Conservation (phyloP, 2,329 filamentous ascomycete genomes). For the Anthostomella pinea region DNA sequence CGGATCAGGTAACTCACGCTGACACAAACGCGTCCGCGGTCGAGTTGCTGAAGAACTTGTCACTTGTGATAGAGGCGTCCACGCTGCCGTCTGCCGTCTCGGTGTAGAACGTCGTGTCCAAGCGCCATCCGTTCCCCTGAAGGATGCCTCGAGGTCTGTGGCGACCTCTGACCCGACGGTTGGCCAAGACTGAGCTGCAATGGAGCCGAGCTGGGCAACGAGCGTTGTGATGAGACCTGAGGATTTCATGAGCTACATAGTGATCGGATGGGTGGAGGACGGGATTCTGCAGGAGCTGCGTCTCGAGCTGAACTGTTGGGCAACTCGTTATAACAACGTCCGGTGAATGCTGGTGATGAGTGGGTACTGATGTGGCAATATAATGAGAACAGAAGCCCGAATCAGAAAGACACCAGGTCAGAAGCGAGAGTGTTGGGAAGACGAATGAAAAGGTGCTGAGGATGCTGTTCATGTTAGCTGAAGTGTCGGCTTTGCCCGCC, state of each 20-base stretch:
- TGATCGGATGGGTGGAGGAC: slow-evolving; percentile 1
- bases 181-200: slow-evolving; percentile 18
- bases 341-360: no score
- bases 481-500: neutral
- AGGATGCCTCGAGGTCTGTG: slow-evolving; percentile 18
- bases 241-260: slow-evolving; percentile 14
- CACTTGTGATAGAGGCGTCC: slow-evolving; percentile 24
- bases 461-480: slow-evolving; percentile 8
- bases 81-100: slow-evolving; percentile 23
- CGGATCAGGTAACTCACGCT: slow-evolving; percentile 22
- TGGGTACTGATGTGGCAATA: slow-evolving; percentile 4
- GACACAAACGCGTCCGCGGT: slow-evolving; percentile 22
- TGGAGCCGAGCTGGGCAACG: slow-evolving; percentile 6
- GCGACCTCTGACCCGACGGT: slow-evolving; percentile 26
- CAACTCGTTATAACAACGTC: no score
- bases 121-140: slow-evolving; percentile 16
- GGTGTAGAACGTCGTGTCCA: slow-evolving; percentile 28
- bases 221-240: slow-evolving; percentile 10
- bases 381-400: neutral
- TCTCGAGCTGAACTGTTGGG: no score
- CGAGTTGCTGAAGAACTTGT: slow-evolving; percentile 23
- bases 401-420: slow-evolving; percentile 2
- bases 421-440: slow-evolving; percentile 2
- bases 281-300: neutral
- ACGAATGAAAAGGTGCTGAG: slow-evolving; percentile 5